Conservation (phyloP, 2,329 filamentous ascomycete genomes). For the Sporothrix variecibatus region DNA sequence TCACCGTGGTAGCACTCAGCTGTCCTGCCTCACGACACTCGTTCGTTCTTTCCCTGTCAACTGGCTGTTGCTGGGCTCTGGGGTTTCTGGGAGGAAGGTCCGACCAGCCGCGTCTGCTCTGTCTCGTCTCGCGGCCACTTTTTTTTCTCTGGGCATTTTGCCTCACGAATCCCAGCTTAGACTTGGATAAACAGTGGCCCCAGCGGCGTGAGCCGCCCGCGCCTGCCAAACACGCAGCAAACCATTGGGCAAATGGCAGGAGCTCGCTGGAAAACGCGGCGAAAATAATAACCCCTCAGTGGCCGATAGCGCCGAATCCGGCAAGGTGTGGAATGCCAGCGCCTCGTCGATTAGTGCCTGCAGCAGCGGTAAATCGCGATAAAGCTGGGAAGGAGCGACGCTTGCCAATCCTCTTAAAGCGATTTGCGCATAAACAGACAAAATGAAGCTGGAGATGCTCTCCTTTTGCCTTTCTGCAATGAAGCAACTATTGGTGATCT, state of each 20-base stretch:
- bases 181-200: neutral
- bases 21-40: slow-evolving; percentile 12
- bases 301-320: slow-evolving; percentile 3
- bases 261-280: slow-evolving; percentile 32
- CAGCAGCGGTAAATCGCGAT: slow-evolving; percentile 18
- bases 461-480: neutral
- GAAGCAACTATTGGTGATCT: neutral
- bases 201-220: slow-evolving; percentile 17
- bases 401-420: slow-evolving; percentile 6
- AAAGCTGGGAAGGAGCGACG: neutral
- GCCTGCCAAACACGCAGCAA: neutral
- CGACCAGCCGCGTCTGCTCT: slow-evolving; percentile 12
- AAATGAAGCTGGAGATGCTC: neutral
- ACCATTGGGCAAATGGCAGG: slow-evolving; percentile 22
- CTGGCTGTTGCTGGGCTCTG: slow-evolving; percentile 22
- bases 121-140: slow-evolving; percentile 17
- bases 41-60: slow-evolving; percentile 17
- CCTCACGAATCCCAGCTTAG: neutral
- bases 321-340: neutral
- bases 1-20: slow-evolving; percentile 18
- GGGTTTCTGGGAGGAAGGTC: slow-evolving; percentile 14
- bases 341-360: slow-evolving; percentile 7
- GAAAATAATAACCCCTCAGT: slow-evolving; percentile 33
- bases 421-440: neutral
- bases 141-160: neutral